Evolutionary conservation across 2,329 filamentous ascomycete species (phyloP), one percentile per base, ranked within the genome.

Genomic region (Penicillium brasilianum): DNA sequence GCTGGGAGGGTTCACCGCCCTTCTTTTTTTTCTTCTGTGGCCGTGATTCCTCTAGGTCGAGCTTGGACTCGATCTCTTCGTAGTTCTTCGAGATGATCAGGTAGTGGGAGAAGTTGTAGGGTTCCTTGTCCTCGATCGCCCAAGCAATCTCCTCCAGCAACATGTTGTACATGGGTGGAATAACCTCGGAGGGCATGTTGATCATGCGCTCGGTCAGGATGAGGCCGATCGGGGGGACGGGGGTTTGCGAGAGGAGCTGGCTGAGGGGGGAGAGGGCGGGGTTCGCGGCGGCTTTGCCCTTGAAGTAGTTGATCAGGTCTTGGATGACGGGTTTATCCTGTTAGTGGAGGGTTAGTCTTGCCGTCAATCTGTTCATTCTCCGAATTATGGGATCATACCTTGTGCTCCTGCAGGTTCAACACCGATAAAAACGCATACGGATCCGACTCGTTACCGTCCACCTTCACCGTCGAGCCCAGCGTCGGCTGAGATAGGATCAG

Each of bases 111-210:
- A 99, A 99, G 58, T 89, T 84, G 78, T 97, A 98, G 0, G 93
- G 93, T 78, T 98, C 93, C 73, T 91, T 90, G 74, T 97, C 93
- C 74, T 96, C 89, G 3, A 97, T 82, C 0, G 95, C 95, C 74
- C 90, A 93, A 71, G 90, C 84, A 54, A 99, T 88, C 83, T 99
- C 95, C 73, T 98, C 93, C 52, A 91, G 82, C 54, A 99, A 86
- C 92, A 97, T 97, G 54, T 85, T 88, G 84, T 97, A 98, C 87
- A 98, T 90, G 4, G 95, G 94, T 32, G 95, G 94, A 14, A 93
- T 88, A 65, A 97, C 88, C 78, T 98, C 92, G 16, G 91, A 84
- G n/a, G 95, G 95, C 83, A 97, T 93, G 81, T 99, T 99, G 82
- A 99, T 93, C 71, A 98, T 83, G 22, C 94, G 88, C 78, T 99